Evolutionary conservation across 306 rosid species (phyloP).

Genomic region (Bauhinia variegata): DNA sequence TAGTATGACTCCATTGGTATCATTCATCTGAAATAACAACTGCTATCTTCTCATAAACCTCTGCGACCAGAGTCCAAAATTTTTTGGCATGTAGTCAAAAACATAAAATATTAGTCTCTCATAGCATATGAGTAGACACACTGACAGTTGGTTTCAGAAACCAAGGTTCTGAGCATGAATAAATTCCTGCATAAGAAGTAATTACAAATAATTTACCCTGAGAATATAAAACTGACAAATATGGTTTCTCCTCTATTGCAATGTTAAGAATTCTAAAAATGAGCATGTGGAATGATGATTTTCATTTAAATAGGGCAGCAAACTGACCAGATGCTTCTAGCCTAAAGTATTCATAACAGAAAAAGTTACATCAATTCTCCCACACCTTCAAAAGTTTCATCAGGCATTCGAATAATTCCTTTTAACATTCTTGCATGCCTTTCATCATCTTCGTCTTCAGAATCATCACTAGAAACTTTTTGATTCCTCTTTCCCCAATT

Average conservation of each 20-base stretch:
- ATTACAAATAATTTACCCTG: neutral
- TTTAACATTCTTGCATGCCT: slow-evolving; percentile 70
- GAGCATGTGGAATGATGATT: neutral
- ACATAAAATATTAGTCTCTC: neutral
- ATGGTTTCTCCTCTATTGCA: neutral
- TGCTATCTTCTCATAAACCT: neutral
- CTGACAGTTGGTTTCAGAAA: slow-evolving; percentile 5
- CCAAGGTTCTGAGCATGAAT: neutral
- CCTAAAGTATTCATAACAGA: slow-evolving; percentile 4
- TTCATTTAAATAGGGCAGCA: neutral
- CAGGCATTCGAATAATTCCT: slow-evolving; percentile 62
- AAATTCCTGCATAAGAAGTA: slow-evolving; percentile 4
- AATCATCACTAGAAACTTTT: slow-evolving; percentile 40
- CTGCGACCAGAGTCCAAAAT: neutral
- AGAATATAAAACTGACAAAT: neutral
- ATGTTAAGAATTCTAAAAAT: neutral
- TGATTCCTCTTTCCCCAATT: slow-evolving; percentile 30
- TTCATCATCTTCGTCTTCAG: slow-evolving; percentile 55
- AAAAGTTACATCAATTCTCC: slow-evolving; percentile 7
- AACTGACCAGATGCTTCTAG: slow-evolving; percentile 6
- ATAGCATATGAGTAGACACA: neutral
- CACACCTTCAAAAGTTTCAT: slow-evolving; percentile 67
- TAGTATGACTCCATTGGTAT: neutral
- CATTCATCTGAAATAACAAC: slow-evolving; percentile 5
- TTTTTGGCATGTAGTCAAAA: no score